These are phyloP conservation scores for Gyrodon lividus DNA, from an alignment of 768 basidiomycete species.

Conservation along the genomic window DNA sequence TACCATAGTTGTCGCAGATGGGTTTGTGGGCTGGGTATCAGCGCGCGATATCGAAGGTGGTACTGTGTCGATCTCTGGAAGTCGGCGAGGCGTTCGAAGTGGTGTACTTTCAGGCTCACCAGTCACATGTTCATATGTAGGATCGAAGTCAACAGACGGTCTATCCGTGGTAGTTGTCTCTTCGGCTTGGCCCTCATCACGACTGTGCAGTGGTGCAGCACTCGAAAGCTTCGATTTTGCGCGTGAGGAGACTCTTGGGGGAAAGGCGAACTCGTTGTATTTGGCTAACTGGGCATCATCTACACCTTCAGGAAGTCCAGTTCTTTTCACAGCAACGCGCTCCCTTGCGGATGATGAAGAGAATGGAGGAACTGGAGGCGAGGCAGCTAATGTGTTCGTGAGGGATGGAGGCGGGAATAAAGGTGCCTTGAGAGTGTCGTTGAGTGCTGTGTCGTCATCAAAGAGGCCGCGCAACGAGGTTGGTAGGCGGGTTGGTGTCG, in stretches of 20 bases:
- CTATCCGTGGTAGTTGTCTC: neutral
- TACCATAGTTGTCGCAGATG: neutral
- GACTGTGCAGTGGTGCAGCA: slow-evolving; percentile 4
- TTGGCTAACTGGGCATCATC: slow-evolving; percentile 45
- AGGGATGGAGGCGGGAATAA: slow-evolving; percentile 30
- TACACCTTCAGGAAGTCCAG: slow-evolving; percentile 28
- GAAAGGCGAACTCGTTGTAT: slow-evolving; percentile 54
- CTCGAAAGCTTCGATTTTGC: slow-evolving; percentile 34
- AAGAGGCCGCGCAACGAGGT: slow-evolving; percentile 80
- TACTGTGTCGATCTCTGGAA: too few relatives aligned
- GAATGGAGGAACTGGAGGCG: slow-evolving; percentile 24
- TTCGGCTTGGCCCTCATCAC: slow-evolving; percentile 1
- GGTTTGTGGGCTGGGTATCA: slow-evolving; percentile 2
- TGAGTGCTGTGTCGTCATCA: slow-evolving; percentile 49
- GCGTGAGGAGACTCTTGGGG: slow-evolving; percentile 36
- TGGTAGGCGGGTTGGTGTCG: slow-evolving; percentile 56
- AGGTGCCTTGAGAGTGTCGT: slow-evolving; percentile 45
- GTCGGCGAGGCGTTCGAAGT: too few relatives aligned
- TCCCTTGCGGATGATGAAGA: slow-evolving; percentile 40
- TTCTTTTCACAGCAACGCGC: slow-evolving; percentile 31
- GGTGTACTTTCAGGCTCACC: slow-evolving; percentile 25
- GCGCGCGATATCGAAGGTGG: slow-evolving; percentile 24
- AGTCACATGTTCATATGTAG: neutral
- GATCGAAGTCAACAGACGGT: neutral
- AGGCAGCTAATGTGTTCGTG: slow-evolving; percentile 26